Evolutionary conservation across 805 yeast genomes (phyloP).

Genomic region (Pichia phayaonensis): DNA sequence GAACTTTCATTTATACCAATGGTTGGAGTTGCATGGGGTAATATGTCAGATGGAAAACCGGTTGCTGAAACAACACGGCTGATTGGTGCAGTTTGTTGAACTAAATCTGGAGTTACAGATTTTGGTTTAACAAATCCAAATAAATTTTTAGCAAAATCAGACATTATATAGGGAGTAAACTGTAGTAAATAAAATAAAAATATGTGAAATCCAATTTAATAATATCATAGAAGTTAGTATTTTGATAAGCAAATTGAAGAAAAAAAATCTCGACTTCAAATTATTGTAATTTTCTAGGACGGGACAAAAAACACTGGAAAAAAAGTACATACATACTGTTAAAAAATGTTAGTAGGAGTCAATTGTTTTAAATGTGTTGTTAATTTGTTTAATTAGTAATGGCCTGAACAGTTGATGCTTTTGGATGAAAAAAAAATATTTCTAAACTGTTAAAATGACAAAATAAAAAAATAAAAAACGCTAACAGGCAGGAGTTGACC

Average conservation of each 20-base stretch:
- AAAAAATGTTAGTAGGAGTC: background rate
- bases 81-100: conserved; percentile 7
- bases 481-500: background rate
- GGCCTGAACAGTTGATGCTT: background rate
- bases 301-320: background rate
- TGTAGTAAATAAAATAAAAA: background rate
- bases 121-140: conserved; percentile 16
- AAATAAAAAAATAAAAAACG: background rate
- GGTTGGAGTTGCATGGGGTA: conserved; percentile 53
- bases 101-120: background rate
- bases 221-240: background rate
- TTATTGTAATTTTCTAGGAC: background rate
- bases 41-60: conserved; percentile 28
- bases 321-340: background rate
- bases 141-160: conserved; percentile 21
- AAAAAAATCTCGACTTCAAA: background rate
- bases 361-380: too few species aligned
- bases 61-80: conserved; percentile 8
- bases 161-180: conserved; percentile 9
- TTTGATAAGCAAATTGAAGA: background rate
- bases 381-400: too few species aligned
- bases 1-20: conserved; percentile 58
- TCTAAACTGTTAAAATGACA: background rate
- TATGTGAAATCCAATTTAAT: background rate
- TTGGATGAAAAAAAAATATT: background rate